Conservation (phyloP, 305 asterid genomes). For the Plantago rigida region DNA sequence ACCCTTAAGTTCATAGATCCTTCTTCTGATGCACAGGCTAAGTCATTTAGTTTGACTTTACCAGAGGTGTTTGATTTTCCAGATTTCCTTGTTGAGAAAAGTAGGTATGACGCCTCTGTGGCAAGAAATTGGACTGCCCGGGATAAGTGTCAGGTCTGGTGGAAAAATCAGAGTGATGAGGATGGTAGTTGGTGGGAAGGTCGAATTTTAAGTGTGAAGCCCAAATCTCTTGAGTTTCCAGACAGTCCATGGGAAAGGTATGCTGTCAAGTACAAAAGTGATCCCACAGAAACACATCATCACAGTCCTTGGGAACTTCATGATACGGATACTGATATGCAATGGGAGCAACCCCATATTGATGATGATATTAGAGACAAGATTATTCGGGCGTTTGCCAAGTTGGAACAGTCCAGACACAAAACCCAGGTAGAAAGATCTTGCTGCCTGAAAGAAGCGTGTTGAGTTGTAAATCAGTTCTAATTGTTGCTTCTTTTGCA, state of each 20-base stretch:
- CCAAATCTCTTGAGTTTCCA: constrained; percentile 65
- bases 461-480: constrained; percentile 23
- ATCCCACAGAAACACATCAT: constrained; percentile 63
- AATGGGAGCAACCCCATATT: constrained; percentile 69
- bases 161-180: constrained; percentile 80
- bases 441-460: constrained; percentile 8
- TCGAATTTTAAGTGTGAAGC: constrained; percentile 55
- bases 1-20: constrained; percentile 64
- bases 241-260: constrained; percentile 98
- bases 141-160: constrained; percentile 89
- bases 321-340: constrained; percentile 43
- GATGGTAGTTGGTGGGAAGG: constrained; percentile 95
- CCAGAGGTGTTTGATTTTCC: constrained; percentile 85
- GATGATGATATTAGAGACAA: constrained; percentile 46
- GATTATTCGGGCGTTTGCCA: constrained; percentile 48
- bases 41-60: constrained; percentile 64
- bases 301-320: constrained; percentile 99
- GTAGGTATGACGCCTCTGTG: constrained; percentile 71
- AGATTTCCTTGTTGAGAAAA: constrained; percentile 85
- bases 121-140: constrained; percentile 74
- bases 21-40: constrained; percentile 53
- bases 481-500: constrained; percentile 33
- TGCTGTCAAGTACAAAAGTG: constrained; percentile 71
- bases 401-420: constrained; percentile 57
- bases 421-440: constrained; percentile 46